Conservation (phyloP, 108 stramenopile genomes). For the Cyclotella choctawhatcheeana region DNA sequence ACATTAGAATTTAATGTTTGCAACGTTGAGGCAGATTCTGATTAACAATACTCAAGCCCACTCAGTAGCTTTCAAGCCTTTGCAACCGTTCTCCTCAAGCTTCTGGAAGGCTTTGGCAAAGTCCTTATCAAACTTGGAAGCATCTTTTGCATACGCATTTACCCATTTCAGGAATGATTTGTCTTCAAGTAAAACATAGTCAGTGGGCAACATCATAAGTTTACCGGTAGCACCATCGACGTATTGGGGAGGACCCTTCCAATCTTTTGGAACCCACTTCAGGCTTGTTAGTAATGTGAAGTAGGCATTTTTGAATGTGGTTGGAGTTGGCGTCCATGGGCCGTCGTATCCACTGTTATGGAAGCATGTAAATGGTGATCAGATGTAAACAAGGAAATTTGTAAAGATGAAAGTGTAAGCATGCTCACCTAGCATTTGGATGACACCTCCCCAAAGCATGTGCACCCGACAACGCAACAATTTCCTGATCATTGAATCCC, state of each 20-base stretch:
- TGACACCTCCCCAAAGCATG: conserved; percentile 94
- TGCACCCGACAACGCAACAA: conserved; percentile 89
- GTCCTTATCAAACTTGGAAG: conserved; percentile 68
- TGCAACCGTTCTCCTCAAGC: conserved; percentile 68
- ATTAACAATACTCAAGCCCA: conserved; percentile 61
- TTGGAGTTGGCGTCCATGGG: conserved; percentile 86
- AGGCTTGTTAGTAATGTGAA: conserved; percentile 61
- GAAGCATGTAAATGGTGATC: neutral
- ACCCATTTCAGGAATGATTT: conserved; percentile 76
- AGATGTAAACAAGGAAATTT: neutral
- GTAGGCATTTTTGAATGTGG: conserved; percentile 81
- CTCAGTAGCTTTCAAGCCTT: conserved; percentile 38
- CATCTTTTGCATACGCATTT: conserved; percentile 75
- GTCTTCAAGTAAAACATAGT: conserved; percentile 80
- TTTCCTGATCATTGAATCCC: conserved; percentile 89
- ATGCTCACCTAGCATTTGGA: conserved; percentile 48
- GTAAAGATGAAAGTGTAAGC: neutral
- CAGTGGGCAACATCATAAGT: conserved; percentile 87
- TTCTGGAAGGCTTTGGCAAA: conserved; percentile 82
- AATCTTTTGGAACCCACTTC: conserved; percentile 68
- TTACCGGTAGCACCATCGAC: conserved; percentile 52
- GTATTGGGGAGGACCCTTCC: conserved; percentile 81
- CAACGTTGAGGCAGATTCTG: too few relatives aligned
- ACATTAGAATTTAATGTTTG: too few relatives aligned
- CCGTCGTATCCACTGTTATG: conserved; percentile 72